Evolutionary conservation across 371 early-diverging fungal species (phyloP).

Genomic region (Mucor mucedo): DNA sequence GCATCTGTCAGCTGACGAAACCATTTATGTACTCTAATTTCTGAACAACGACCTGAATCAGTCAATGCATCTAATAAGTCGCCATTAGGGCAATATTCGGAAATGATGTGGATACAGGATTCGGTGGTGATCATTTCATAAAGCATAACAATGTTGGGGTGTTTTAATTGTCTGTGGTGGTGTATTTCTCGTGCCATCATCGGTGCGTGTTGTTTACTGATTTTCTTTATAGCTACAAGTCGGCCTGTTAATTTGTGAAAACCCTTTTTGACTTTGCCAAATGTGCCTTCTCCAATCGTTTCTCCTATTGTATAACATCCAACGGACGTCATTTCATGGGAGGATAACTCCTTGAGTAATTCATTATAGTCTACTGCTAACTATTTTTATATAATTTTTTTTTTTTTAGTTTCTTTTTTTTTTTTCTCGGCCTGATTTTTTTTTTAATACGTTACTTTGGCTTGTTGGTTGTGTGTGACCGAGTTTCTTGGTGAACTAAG

Average conservation of each 20-base stretch:
- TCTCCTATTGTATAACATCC: conserved; percentile 59
- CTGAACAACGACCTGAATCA: conserved; percentile 60
- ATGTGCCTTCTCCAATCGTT: conserved; percentile 68
- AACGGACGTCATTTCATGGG: conserved; percentile 46
- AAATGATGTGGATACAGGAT: conserved; percentile 80
- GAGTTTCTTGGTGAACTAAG: conserved; percentile 32
- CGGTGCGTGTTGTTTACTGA: conserved; percentile 78
- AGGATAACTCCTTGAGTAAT: conserved; percentile 52
- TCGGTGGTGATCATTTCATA: conserved; percentile 88
- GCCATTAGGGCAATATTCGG: conserved; percentile 81
- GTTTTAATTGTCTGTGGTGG: conserved; percentile 83
- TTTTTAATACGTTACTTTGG: conserved; percentile 19
- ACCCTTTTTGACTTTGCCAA: conserved; percentile 88
- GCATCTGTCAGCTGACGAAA: conserved; percentile 80
- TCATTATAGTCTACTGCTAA: conserved; percentile 41
- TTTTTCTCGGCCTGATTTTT: neutral
- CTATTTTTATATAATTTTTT: conserved; percentile 12
- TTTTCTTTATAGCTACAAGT: conserved; percentile 82
- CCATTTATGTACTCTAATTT: conserved; percentile 61
- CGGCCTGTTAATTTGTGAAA: conserved; percentile 80
- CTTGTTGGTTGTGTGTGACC: conserved; percentile 32
- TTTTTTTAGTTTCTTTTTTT: neutral
- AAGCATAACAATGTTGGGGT: conserved; percentile 82
- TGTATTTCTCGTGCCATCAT: conserved; percentile 84
- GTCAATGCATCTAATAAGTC: conserved; percentile 78